A percentile compares a stretch with the other conserved stretches of the same genome.
Evolutionary conservation across 169 alveolate species (phyloP).

Genomic region (Plasmodium gonderi): DNA sequence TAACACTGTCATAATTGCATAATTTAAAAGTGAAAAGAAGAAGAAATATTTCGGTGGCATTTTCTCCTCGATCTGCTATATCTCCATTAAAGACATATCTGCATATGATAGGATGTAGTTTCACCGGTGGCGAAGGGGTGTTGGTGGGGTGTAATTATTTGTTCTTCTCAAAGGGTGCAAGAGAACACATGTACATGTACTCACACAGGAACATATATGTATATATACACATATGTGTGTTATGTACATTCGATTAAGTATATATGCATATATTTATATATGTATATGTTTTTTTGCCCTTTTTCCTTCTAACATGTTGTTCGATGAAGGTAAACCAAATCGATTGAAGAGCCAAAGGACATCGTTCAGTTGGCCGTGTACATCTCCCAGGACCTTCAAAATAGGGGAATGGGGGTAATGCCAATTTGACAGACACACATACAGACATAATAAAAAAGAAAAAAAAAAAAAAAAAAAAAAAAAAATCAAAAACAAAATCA

Average conservation of each 20-base stretch:
- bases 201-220: neutral
- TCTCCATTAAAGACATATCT: conserved; percentile 93
- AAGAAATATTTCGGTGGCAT: conserved; percentile 90
- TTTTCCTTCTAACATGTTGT: conserved; percentile 78
- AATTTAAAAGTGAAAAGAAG: conserved; percentile 90
- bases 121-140: neutral
- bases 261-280: neutral
- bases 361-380: conserved; percentile 93
- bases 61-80: conserved; percentile 92
- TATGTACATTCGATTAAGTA: neutral
- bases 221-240: neutral
- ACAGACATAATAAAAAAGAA: neutral
- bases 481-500: too few species aligned
- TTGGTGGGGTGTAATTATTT: too few species aligned
- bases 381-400: conserved; percentile 88
- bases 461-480: neutral
- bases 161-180: too few species aligned
- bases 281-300: neutral
- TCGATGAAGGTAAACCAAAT: conserved; percentile 91
- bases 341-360: conserved; percentile 91
- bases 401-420: neutral
- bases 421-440: too few species aligned
- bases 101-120: neutral
- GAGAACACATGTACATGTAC: neutral
- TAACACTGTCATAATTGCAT: conserved; percentile 87